Evolutionary conservation across 176 grass and related monocot genomes (phyloP).

Genomic region (Oryza australiensis): DNA sequence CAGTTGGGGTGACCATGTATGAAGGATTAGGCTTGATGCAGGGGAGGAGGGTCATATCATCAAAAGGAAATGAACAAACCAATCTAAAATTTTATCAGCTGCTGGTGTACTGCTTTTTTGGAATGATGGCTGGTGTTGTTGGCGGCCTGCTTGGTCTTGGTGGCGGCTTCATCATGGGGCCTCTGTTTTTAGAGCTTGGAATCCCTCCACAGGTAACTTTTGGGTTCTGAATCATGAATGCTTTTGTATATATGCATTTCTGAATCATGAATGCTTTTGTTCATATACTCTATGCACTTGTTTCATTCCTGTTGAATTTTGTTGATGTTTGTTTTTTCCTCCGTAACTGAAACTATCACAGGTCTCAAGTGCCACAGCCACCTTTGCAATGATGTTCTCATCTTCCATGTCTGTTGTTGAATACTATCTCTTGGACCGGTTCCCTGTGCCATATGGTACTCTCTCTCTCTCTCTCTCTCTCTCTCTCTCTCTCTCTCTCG

Average conservation of each 20-base stretch:
- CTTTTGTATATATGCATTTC: not conserved
- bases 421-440: constrained; percentile 71
- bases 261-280: not conserved
- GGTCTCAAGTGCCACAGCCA: constrained; percentile 84
- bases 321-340: not conserved
- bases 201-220: constrained; percentile 63
- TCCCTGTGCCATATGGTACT: constrained; percentile 70
- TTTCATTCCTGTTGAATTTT: not conserved
- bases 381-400: constrained; percentile 93
- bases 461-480: not conserved
- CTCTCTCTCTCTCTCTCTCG: not conserved
- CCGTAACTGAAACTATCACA: not conserved
- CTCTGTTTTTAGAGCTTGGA: constrained; percentile 79
- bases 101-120: constrained; percentile 48
- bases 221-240: not conserved
- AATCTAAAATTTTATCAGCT: constrained; percentile 47
- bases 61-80: constrained; percentile 48
- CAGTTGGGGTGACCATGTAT: constrained; percentile 51
- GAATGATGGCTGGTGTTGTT: constrained; percentile 57
- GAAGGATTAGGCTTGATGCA: constrained; percentile 58
- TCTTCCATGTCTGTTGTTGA: constrained; percentile 78
- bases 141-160: constrained; percentile 73
- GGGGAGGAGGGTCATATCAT: constrained; percentile 61
- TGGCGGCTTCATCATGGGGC: constrained; percentile 86
- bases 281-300: not conserved